A percentile compares a stretch with the other conserved stretches of the same genome.
Evolutionary conservation across 2,329 filamentous ascomycete genomes (phyloP).

Genomic region (Cladosporium sp.): DNA sequence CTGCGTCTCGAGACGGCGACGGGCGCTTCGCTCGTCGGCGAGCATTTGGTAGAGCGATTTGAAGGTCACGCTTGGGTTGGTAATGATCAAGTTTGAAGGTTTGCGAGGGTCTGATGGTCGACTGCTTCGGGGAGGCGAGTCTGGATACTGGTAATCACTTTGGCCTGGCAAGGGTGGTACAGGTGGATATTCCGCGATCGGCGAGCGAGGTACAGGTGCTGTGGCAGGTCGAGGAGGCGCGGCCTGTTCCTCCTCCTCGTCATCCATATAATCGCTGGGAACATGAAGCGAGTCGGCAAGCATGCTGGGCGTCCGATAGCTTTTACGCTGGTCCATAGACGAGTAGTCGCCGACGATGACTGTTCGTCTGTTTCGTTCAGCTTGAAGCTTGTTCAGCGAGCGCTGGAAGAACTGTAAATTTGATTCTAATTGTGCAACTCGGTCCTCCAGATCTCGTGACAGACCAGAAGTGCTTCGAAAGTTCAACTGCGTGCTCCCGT

Average conservation of each 20-base stretch:
- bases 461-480: slow-evolving; percentile 12
- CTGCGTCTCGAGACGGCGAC: slow-evolving; percentile 31
- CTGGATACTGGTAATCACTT: not conserved
- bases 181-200: slow-evolving; percentile 4
- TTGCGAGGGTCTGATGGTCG: not conserved
- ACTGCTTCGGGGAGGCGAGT: not conserved
- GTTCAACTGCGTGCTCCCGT: slow-evolving; percentile 2
- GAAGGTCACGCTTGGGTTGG: slow-evolving; percentile 23
- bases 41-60: slow-evolving; percentile 35
- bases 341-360: slow-evolving; percentile 24
- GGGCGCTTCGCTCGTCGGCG: slow-evolving; percentile 33
- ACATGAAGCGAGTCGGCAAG: slow-evolving; percentile 28
- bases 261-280: slow-evolving; percentile 18
- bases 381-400: slow-evolving; percentile 29
- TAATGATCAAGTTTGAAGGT: slow-evolving; percentile 4
- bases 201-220: slow-evolving; percentile 12
- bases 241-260: slow-evolving; percentile 21
- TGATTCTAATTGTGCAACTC: slow-evolving; percentile 32
- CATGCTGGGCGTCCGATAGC: slow-evolving; percentile 30
- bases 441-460: slow-evolving; percentile 30
- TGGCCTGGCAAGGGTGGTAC: slow-evolving; percentile 5
- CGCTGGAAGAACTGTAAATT: slow-evolving; percentile 31
- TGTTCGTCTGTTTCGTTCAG: slow-evolving; percentile 29
- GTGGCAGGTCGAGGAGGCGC: slow-evolving; percentile 20
- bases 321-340: slow-evolving; percentile 2